Evolutionary conservation across 78 protist species (phyloP).

Genomic region (Dictyostelium capitatum): DNA sequence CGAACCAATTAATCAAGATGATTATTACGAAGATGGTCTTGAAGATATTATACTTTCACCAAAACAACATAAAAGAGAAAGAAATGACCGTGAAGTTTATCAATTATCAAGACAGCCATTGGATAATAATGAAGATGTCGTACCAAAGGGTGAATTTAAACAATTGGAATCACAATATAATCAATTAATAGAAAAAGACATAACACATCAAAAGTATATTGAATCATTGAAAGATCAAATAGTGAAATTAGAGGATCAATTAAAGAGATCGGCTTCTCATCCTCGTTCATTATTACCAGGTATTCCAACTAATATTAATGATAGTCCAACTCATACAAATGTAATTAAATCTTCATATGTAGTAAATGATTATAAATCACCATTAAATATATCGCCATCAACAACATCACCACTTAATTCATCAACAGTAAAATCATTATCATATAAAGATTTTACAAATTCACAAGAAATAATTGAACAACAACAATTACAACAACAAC

Average conservation of each 20-base stretch:
- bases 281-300: slow-evolving; percentile 20
- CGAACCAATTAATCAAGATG: neutral
- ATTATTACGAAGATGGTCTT: neutral
- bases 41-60: neutral
- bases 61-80: slow-evolving; percentile 30
- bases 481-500: neutral
- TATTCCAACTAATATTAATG: slow-evolving; percentile 5
- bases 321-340: neutral
- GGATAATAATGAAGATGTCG: neutral
- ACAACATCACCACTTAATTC: slow-evolving; percentile 15
- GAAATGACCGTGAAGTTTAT: neutral
- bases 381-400: neutral
- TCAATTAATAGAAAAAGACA: slow-evolving; percentile 2
- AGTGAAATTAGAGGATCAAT: neutral
- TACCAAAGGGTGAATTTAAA: neutral
- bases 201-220: neutral
- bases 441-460: slow-evolving; percentile 21
- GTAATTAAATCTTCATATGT: neutral
- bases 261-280: neutral
- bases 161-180: neutral
- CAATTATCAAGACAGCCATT: neutral
- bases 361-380: neutral
- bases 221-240: slow-evolving; percentile 29
- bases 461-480: slow-evolving; percentile 3
- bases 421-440: neutral